phyloP scores from a whole-genome alignment of 106 monocot genomes.

The Allium cepa region DNA sequence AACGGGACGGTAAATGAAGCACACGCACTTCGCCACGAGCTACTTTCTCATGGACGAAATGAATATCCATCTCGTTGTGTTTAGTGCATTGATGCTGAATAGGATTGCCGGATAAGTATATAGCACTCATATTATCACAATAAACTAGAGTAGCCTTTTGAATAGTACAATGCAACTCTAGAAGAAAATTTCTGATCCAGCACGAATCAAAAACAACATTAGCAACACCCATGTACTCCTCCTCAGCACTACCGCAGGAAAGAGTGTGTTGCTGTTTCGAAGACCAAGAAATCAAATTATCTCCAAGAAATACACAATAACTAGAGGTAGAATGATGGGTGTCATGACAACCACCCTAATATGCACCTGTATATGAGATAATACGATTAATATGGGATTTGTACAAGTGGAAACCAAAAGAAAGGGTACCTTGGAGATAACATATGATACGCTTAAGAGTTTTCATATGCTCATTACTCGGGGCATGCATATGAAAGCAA shows the following conservation, averaged over 20 bases:
- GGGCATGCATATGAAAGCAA: no score
- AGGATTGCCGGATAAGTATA: background rate
- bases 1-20: background rate
- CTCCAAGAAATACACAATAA: slow-evolving; percentile 1
- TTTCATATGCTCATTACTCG: background rate
- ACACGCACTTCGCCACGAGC: background rate
- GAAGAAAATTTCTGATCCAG: background rate
- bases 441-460: background rate
- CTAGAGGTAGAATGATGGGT: background rate
- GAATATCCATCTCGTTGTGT: slow-evolving; percentile 6
- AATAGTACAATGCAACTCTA: background rate
- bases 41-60: background rate
- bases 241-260: background rate
- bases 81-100: slow-evolving; percentile 6
- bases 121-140: slow-evolving; percentile 1
- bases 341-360: background rate
- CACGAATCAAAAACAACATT: slow-evolving; percentile 6
- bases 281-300: slow-evolving; percentile 1
- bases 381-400: no score
- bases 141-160: background rate
- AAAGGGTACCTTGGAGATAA: slow-evolving; percentile 3
- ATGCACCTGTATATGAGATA: no score
- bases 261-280: background rate
- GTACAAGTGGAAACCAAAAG: background rate
- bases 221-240: background rate